These are phyloP conservation scores for Oryza meyeriana DNA, from an alignment of 176 grass and related monocot genomes.

Conservation along the genomic window DNA sequence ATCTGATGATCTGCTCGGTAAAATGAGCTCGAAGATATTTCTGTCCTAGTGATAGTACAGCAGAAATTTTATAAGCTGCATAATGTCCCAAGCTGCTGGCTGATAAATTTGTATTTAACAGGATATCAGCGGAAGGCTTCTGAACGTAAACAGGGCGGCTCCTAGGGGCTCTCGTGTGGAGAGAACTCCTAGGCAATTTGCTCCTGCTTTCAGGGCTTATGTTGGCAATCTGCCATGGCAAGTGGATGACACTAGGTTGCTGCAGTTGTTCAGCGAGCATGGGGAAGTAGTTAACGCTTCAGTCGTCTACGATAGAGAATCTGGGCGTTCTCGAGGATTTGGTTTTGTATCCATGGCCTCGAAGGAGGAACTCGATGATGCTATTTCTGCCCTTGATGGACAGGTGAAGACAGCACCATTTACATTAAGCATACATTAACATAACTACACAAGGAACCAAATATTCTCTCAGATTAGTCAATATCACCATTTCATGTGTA, in stretches of 20 bases:
- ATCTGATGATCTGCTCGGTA: neutral
- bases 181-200: conserved; percentile 50
- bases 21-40: neutral
- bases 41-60: neutral
- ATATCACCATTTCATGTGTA: neutral
- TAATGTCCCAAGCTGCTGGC: neutral
- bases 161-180: conserved; percentile 72
- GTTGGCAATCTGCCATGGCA: conserved; percentile 95
- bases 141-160: conserved; percentile 81
- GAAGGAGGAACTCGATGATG: conserved; percentile 74
- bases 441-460: neutral
- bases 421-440: neutral
- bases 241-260: conserved; percentile 66
- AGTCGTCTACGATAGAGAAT: conserved; percentile 68
- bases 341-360: conserved; percentile 86
- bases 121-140: conserved; percentile 67
- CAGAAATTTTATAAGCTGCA: neutral
- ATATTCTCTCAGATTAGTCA: neutral
- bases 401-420: conserved; percentile 50
- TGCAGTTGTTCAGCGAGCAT: conserved; percentile 68
- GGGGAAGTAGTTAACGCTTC: conserved; percentile 70
- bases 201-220: conserved; percentile 63
- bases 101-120: conserved; percentile 29
- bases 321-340: conserved; percentile 90
- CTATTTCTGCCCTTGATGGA: conserved; percentile 84